These are phyloP conservation scores for Gossypium davidsonii DNA, from an alignment of 441 rosid genomes.

Conservation along the genomic window DNA sequence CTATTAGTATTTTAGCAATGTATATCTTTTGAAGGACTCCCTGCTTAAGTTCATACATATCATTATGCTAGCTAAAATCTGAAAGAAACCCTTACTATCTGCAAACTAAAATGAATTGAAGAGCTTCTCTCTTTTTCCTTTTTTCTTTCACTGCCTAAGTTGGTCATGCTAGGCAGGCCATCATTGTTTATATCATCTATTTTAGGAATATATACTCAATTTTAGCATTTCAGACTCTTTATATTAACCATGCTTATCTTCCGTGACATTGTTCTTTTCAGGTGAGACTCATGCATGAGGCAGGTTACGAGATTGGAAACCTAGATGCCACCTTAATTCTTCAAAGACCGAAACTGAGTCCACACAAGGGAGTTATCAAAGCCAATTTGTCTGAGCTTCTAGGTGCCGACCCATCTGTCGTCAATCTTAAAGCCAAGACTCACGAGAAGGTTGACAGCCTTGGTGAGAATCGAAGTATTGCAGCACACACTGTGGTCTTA, in stretches of 20 bases:
- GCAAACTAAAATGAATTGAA: no score
- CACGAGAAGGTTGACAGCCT: slow-evolving; percentile 82
- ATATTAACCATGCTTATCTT: slow-evolving; percentile 11
- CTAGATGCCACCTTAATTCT: background rate
- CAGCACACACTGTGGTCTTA: slow-evolving; percentile 74
- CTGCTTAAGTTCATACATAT: background rate
- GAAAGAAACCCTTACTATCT: no score
- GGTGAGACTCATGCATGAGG: slow-evolving; percentile 87
- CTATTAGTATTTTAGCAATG: background rate
- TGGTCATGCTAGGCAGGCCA: background rate
- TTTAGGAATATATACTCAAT: background rate
- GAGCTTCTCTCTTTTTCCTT: background rate
- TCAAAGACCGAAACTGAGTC: slow-evolving; percentile 83
- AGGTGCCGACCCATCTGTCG: slow-evolving; percentile 48
- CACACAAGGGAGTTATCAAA: slow-evolving; percentile 67
- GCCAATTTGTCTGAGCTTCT: slow-evolving; percentile 42
- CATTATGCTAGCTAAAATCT: no score
- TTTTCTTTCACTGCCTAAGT: background rate
- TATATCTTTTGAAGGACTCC: background rate
- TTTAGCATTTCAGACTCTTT: background rate
- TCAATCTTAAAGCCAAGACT: slow-evolving; percentile 35
- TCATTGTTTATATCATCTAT: background rate
- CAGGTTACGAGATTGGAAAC: slow-evolving; percentile 51
- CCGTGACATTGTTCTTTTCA: slow-evolving; percentile 24
- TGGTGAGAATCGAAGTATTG: slow-evolving; percentile 90